Evolutionary conservation across 1,139 yeast species (phyloP).

Genomic region (Pichia sp.): DNA sequence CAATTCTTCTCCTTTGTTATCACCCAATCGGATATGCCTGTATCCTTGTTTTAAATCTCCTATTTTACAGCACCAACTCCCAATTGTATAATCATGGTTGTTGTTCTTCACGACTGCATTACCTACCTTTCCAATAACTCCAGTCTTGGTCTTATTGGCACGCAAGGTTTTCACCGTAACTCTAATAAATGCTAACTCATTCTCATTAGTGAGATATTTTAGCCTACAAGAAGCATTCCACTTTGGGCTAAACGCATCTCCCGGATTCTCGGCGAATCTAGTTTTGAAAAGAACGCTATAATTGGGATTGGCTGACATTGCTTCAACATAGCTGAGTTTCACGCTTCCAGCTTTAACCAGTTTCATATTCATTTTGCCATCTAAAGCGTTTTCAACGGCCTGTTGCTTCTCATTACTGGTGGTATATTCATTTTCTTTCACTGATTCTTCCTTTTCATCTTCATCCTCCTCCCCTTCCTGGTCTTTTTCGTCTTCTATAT

Average conservation of each 20-base stretch:
- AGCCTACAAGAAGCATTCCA: constrained; percentile 63
- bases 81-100: constrained; percentile 43
- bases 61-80: constrained; percentile 53
- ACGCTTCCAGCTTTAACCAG: constrained; percentile 2
- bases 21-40: constrained; percentile 73
- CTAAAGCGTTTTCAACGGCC: background rate
- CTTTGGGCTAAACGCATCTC: constrained; percentile 79
- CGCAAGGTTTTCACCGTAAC: constrained; percentile 39
- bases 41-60: constrained; percentile 66
- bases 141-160: constrained; percentile 18
- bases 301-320: constrained; percentile 10
- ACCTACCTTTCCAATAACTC: constrained; percentile 46
- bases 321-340: constrained; percentile 6
- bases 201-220: constrained; percentile 36
- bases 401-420: background rate
- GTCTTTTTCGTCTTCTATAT: background rate
- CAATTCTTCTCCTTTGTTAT: constrained; percentile 73
- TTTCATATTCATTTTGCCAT: background rate
- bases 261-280: constrained; percentile 34
- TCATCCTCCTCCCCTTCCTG: background rate
- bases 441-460: background rate
- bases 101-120: constrained; percentile 28
- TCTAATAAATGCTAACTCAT: constrained; percentile 48
- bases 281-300: constrained; percentile 34
- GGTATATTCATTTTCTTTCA: background rate